A percentile compares a stretch with the other conserved stretches of the same genome.
These are phyloP conservation scores for Lobosporangium transversale DNA, from an alignment of 192 early-diverging fungal genomes.

Conservation along the genomic window DNA sequence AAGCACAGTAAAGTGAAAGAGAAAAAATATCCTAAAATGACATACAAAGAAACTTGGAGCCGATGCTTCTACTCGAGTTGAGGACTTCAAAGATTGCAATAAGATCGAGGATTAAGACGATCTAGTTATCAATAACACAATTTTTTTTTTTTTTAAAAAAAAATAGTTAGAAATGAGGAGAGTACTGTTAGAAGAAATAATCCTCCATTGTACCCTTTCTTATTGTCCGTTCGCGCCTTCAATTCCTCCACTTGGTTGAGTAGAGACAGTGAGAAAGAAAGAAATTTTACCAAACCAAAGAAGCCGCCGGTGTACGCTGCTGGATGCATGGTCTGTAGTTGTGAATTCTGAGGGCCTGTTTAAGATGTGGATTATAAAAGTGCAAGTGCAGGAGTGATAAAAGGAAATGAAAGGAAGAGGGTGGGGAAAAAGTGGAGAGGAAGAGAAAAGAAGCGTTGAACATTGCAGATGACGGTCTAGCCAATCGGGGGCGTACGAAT, in stretches of 20 bases:
- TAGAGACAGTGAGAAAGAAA: not conserved
- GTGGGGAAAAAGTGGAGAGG: slow-evolving; percentile 2
- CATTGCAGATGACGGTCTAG: not conserved
- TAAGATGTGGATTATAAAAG: too few species aligned
- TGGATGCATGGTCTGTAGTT: slow-evolving; percentile 39
- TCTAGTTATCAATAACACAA: not conserved
- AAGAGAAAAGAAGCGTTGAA: slow-evolving; percentile 2
- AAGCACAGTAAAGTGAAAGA: not conserved
- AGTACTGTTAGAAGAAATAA: not conserved
- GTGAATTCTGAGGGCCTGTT: too few species aligned
- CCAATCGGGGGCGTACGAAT: slow-evolving; percentile 16
- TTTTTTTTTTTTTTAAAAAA: not conserved
- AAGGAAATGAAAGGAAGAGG: not conserved
- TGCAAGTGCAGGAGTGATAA: too few species aligned
- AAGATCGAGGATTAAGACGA: slow-evolving; percentile 66
- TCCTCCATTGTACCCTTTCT: too few species aligned
- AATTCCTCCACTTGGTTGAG: too few species aligned
- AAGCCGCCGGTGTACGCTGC: slow-evolving; percentile 41
- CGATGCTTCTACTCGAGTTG: slow-evolving; percentile 55
- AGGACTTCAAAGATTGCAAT: slow-evolving; percentile 68
- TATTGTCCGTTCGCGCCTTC: too few species aligned
- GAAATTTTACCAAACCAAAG: slow-evolving; percentile 28
- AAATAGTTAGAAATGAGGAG: not conserved
- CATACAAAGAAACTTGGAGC: slow-evolving; percentile 62
- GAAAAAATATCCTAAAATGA: not conserved